Evolutionary conservation across 345 rosid genomes (phyloP), one percentile per base, ranked within the genome.

Genomic region (Arabidopsis arenosa): DNA sequence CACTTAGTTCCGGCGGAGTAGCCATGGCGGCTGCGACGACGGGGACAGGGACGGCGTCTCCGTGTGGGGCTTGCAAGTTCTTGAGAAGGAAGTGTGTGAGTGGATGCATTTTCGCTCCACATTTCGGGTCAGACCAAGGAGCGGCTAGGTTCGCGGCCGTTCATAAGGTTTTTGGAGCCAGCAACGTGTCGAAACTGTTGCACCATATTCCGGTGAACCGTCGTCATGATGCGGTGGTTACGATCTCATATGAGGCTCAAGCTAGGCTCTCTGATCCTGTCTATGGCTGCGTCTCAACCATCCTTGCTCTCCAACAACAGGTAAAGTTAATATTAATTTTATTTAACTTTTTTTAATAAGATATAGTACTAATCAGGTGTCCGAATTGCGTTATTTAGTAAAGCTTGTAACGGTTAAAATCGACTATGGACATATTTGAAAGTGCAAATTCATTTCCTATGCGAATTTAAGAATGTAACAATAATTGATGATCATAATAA

Each of bases 41-140:
- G 45, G 65, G 79, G 17, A 53, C 79, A 0, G 78, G 84, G 4
- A 63, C 88, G 0, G 71, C 81, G 4, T 82, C 94, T 1, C 98
- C 98, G 1, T 94, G 98, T 6, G 98, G 98, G 21, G 98, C 98
- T 48, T 94, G 98, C 76, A 94, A 92, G 86, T 94, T 94, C 86
- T 80, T 94, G 79, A 87, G 98, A 84, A 86, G 98, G 81, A 94
- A 90, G 77, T 94, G 98, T 76, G 75, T 86, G n/a, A 85, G 67
- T 58, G 97, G 98, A 44, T 94, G 98, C 85, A 92, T 94, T 5
- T 94, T 94, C 17, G 97, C 97, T 48, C 98, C 98, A 28, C 84
- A 94, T 79, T 94, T 94, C 7, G 87, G 95, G 14, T 81, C 97
- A 0, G 98, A 94, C 81, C 98, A 94, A 73, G 98, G 97, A 0